Conservation (phyloP, 352 stramenopile genomes). For the Pythium utonaiense region DNA sequence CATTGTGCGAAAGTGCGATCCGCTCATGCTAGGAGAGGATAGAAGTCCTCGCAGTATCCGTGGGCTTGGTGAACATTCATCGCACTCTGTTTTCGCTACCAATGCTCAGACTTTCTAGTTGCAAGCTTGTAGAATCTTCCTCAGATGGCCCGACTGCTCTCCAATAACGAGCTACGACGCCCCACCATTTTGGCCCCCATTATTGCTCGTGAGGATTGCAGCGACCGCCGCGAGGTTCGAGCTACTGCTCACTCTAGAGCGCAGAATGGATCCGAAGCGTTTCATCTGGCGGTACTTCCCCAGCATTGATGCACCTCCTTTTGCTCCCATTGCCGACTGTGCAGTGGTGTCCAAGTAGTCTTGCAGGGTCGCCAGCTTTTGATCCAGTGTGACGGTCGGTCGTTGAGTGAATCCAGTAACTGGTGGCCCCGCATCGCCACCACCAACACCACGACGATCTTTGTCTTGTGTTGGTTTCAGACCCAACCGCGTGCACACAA, state of each 20-base stretch:
- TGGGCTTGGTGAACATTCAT: too few relatives aligned
- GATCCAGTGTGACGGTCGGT: slow-evolving; percentile 38
- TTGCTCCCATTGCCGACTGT: slow-evolving; percentile 5
- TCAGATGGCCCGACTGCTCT: too few relatives aligned
- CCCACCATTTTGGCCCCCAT: background rate
- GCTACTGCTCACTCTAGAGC: slow-evolving; percentile 6
- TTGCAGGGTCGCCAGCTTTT: slow-evolving; percentile 63
- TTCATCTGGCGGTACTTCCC: slow-evolving; percentile 66
- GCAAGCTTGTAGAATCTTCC: too few relatives aligned
- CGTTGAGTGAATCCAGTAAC: slow-evolving; percentile 46
- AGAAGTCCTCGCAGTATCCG: too few relatives aligned
- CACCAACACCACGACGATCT: slow-evolving; percentile 15
- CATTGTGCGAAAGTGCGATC: too few relatives aligned
- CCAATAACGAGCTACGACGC: background rate
- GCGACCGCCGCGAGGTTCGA: background rate
- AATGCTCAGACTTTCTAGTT: too few relatives aligned
- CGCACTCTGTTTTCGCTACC: too few relatives aligned
- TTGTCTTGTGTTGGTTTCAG: slow-evolving; percentile 26
- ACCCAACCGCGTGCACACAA: slow-evolving; percentile 63
- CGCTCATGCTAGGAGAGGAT: too few relatives aligned
- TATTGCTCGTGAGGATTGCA: background rate
- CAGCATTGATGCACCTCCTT: slow-evolving; percentile 30
- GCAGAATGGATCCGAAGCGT: slow-evolving; percentile 61
- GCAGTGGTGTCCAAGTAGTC: slow-evolving; percentile 49
- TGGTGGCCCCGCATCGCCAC: slow-evolving; percentile 7